A percentile compares a stretch with the other conserved stretches of the same genome.
These are phyloP conservation scores for Fonsecaea multimorphosa DNA, from an alignment of 2,329 filamentous ascomycete species.

Conservation along the genomic window DNA sequence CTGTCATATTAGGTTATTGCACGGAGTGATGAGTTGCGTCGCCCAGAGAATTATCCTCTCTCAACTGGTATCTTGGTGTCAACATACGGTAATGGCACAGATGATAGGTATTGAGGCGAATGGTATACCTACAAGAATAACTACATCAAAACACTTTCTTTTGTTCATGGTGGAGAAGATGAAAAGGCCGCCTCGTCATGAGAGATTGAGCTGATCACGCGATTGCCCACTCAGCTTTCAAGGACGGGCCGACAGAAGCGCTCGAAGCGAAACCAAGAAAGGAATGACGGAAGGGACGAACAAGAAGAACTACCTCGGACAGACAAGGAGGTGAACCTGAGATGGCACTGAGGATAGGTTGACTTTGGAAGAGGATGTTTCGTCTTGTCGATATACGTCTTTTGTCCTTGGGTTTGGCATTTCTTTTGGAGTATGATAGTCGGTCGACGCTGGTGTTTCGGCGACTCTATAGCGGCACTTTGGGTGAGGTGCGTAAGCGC, in stretches of 20 bases:
- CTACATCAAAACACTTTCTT: conserved; percentile 23
- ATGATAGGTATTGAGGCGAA: neutral
- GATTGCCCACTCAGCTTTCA: neutral
- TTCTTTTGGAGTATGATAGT: conserved; percentile 2
- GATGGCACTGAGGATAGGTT: conserved; percentile 38
- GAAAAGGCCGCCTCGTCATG: neutral
- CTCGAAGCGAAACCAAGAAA: conserved; percentile 5
- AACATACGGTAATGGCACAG: neutral
- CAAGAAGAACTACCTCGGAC: conserved; percentile 31
- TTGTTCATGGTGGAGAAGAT: conserved; percentile 7
- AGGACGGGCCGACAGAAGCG: neutral
- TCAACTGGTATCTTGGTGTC: conserved; percentile 17
- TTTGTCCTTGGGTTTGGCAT: neutral
- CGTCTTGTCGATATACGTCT: conserved; percentile 22
- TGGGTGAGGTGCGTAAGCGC: neutral
- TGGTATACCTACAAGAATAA: conserved; percentile 10
- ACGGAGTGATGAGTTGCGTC: conserved; percentile 35
- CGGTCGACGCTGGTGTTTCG: neutral
- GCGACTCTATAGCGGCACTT: neutral
- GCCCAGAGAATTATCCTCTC: conserved; percentile 7
- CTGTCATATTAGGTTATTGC: conserved; percentile 42
- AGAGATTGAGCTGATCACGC: neutral
- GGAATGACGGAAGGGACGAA: conserved; percentile 6
- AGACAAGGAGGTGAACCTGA: conserved; percentile 39
- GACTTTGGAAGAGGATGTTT: conserved; percentile 29